Base-by-base conservation (phyloP, 179 eudicot genomes). In the Patellifolia procumbens region DNA sequence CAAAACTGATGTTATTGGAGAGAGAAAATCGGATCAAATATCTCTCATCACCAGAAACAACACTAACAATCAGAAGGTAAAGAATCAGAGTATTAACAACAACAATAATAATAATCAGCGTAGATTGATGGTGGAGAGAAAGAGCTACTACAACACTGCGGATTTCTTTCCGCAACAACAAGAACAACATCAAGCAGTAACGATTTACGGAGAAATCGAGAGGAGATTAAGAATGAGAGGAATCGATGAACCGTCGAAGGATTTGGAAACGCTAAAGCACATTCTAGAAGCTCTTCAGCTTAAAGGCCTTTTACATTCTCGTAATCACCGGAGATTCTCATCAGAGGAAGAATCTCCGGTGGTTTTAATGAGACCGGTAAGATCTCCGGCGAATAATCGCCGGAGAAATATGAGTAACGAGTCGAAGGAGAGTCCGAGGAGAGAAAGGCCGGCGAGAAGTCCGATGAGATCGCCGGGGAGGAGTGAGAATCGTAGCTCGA, bases 251-350 rank as follows among this genome's bases (percentile, higher is more conserved):
- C 88, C 89, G 3, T 80, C 89, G 0, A 90, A 83, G 66, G 96
- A 96, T 89, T 86, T 90, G 1, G 97, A 93, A 70, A 86, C 96
- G 2, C 73, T 91, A 69, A 96, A 90, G 63, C 91, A 96, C 37
- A 90, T 93, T 68, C 91, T 96, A 11, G 99, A 96, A 77, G 94
- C 96, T 39, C 73, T 94, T 48, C 98, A 96, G 65, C 88, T 96
- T 39, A 93, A 96, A 83, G 99, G 97, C 9, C 86, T 96, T 4
- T 81, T 93, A 1, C 99, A 89, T 82, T 20, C 46, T 20, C 74
- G 76, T 5, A 72, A 76, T 15, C 85, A 91, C 32, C 87, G 81
- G 69, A 80, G 82, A 76, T 81, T 72, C 79, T 77, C 79, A 0
- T 58, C 15, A 37, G 88, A 85, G 2, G 76, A 68, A 34, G 87